Evolutionary conservation across 495 filamentous ascomycete species (phyloP), one percentile per base, ranked within the genome.

Genomic region (Xylaria scruposa): DNA sequence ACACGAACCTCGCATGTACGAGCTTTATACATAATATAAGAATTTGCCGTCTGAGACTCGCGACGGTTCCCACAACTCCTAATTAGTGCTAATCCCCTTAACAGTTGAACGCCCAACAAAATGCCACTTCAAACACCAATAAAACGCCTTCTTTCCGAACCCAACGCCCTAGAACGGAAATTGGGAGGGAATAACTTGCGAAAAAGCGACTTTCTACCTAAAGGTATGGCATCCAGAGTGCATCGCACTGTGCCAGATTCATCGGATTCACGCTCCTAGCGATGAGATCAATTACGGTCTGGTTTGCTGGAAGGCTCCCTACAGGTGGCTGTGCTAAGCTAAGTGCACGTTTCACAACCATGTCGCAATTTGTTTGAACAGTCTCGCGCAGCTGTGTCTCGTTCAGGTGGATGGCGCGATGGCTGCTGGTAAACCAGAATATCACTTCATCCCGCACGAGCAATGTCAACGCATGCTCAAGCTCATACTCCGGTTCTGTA

Each of bases 391-490:
- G 84, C 79, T 92, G 90, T 10, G 83, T 86, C 53, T 95, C 92
- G 29, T 86, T 87, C 62, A 93, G 85, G 17, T 78, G 82, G 4
- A 78, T 74, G 1, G 77, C 73, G 33, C 93, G 90, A 78, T 97
- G 93, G 67, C 92, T 90, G 68, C 88, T 90, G 10, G 93, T 97
- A 75, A 93, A 93, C 96, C 96, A 98, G 82, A 95, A 97, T 76
- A 94, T 94, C 90, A 98, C 97, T 81, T 99, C 97, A 75, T 99
- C 97, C 29, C 95, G 88, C 67, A 99, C 95, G 78, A 97, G 98
- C 73, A 99, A 88, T 68, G 91, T 92, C 26, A 99, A 88, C 72
- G 96, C 93, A 80, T 96, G 93, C 73, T 97, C 97, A 15, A 99
- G 86, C 79, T 97, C 94, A 74, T 91, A 87, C 73, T 93, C 93